Percentiles rank a stretch among this genome's conserved stretches.
These are phyloP conservation scores for Pilasporangium apinafurcum DNA, from an alignment of 352 stramenopile species.

Conservation along the genomic window DNA sequence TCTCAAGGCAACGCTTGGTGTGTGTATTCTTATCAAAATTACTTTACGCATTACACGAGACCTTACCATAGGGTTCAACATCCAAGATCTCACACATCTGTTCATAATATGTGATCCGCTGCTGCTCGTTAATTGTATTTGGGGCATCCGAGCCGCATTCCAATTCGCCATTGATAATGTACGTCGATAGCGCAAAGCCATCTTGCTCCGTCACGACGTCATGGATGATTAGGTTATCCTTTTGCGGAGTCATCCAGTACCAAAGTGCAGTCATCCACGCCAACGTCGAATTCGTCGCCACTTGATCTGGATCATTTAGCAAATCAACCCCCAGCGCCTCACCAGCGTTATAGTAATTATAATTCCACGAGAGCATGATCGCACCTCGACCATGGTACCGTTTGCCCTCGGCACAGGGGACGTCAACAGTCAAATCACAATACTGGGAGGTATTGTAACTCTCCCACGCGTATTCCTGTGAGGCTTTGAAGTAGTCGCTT, in stretches of 20 bases:
- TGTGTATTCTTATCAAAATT: neutral
- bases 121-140: slow-evolving; percentile 25
- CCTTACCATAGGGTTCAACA: slow-evolving; percentile 22
- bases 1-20: neutral
- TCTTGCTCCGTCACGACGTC: slow-evolving; percentile 22
- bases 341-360: slow-evolving; percentile 41
- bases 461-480: slow-evolving; percentile 27
- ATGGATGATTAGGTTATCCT: slow-evolving; percentile 29
- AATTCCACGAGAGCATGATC: slow-evolving; percentile 50
- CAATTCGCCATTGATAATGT: slow-evolving; percentile 42
- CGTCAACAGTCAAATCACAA: slow-evolving; percentile 26
- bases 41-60: slow-evolving; percentile 24
- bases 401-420: slow-evolving; percentile 18
- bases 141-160: slow-evolving; percentile 28
- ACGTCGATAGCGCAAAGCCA: slow-evolving; percentile 31
- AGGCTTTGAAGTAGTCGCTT: slow-evolving; percentile 33
- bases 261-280: slow-evolving; percentile 47
- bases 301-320: slow-evolving; percentile 24
- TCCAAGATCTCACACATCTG: slow-evolving; percentile 20
- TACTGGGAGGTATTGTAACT: slow-evolving; percentile 34
- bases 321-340: slow-evolving; percentile 28
- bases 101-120: slow-evolving; percentile 22
- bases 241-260: slow-evolving; percentile 51
- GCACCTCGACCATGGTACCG: slow-evolving; percentile 45
- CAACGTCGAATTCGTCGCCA: slow-evolving; percentile 22